Evolutionary conservation across 768 basidiomycete species (phyloP).

Genomic region (Suillus bovinus): DNA sequence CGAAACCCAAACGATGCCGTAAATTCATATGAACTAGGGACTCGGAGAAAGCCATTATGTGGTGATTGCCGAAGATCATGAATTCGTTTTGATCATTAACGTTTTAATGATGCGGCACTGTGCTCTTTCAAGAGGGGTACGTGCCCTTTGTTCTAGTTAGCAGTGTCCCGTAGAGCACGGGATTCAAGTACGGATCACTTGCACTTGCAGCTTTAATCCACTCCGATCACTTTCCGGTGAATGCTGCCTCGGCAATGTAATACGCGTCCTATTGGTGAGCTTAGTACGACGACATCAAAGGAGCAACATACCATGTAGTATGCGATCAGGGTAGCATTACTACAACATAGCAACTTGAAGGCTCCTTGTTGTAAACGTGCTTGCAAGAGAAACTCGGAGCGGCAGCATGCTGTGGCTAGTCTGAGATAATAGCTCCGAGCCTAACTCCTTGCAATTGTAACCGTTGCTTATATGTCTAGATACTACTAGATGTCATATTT

Average conservation of each 20-base stretch:
- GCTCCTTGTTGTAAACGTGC: background rate
- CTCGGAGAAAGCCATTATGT: too few relatives aligned
- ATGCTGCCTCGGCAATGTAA: too few relatives aligned
- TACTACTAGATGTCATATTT: too few relatives aligned
- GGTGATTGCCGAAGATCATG: background rate
- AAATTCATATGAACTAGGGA: background rate
- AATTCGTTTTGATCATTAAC: background rate
- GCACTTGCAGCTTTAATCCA: background rate
- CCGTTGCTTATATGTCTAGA: too few relatives aligned
- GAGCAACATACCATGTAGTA: background rate
- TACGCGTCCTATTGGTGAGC: too few relatives aligned
- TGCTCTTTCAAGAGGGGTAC: background rate
- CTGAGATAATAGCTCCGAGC: too few relatives aligned
- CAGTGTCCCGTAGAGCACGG: background rate
- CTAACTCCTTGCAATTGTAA: too few relatives aligned
- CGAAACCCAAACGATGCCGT: background rate
- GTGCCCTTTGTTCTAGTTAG: background rate
- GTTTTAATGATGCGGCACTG: too few relatives aligned
- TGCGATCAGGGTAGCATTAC: background rate
- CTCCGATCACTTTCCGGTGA: background rate
- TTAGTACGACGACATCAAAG: too few relatives aligned
- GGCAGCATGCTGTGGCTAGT: too few relatives aligned
- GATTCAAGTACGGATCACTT: background rate
- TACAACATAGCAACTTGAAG: background rate
- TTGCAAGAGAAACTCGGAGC: background rate